Conservation (phyloP, 805 yeast species). For the Saturnispora hagleri region DNA sequence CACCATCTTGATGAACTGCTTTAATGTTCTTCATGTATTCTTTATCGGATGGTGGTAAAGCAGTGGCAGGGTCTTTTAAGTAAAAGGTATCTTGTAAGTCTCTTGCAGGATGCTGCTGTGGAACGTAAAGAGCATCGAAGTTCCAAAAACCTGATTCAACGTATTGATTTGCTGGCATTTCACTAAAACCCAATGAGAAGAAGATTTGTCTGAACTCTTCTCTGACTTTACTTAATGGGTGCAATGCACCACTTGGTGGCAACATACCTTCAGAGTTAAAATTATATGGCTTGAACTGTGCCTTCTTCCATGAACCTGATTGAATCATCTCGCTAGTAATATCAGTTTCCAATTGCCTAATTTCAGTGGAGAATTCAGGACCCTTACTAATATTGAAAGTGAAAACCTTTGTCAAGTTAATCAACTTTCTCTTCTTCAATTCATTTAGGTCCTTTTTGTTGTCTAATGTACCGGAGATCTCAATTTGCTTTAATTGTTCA, state of each 20-base stretch:
- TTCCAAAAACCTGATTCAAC: slow-evolving; percentile 99
- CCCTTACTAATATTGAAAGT: slow-evolving; percentile 77
- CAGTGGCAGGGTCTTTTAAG: slow-evolving; percentile 81
- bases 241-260: slow-evolving; percentile 87
- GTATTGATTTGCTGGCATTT: slow-evolving; percentile 97
- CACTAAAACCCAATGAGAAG: slow-evolving; percentile 96
- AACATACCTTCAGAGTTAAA: slow-evolving; percentile 89
- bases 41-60: slow-evolving; percentile 76
- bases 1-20: slow-evolving; percentile 81
- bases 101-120: slow-evolving; percentile 99
- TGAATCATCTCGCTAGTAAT: slow-evolving; percentile 88
- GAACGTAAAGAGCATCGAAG: slow-evolving; percentile 91
- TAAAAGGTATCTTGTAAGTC: slow-evolving; percentile 98
- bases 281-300: slow-evolving; percentile 89
- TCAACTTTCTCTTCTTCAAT: slow-evolving; percentile 88
- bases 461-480: slow-evolving; percentile 43
- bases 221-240: slow-evolving; percentile 92
- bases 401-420: slow-evolving; percentile 58
- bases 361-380: slow-evolving; percentile 69
- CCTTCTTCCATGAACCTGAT: slow-evolving; percentile 71
- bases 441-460: slow-evolving; percentile 65
- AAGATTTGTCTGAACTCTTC: slow-evolving; percentile 97
- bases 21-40: slow-evolving; percentile 70
- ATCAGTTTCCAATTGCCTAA: slow-evolving; percentile 83
- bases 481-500: slow-evolving; percentile 48